A percentile compares a stretch with the other conserved stretches of the same genome.
Evolutionary conservation across 2,329 filamentous ascomycete species (phyloP).

Genomic region (Helminthosporium solani): DNA sequence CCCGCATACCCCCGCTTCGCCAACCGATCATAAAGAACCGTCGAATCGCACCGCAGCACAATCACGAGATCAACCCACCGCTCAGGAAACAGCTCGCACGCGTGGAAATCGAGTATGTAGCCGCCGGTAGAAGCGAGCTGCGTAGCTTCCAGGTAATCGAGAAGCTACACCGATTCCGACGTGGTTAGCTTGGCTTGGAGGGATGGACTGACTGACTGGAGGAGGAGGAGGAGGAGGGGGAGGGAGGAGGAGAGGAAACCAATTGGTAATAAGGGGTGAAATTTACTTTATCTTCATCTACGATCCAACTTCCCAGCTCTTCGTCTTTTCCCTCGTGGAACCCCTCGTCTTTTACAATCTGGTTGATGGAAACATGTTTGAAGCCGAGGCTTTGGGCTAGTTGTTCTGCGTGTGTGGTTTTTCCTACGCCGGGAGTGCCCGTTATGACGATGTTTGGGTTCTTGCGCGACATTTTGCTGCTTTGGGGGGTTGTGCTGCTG

Average conservation of each 20-base stretch:
- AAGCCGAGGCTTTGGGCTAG: conserved; percentile 75
- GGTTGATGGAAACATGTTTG: conserved; percentile 83
- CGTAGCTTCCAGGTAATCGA: conserved; percentile 86
- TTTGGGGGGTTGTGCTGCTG: too few relatives aligned
- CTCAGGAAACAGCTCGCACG: conserved; percentile 90
- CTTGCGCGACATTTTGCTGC: conserved; percentile 44
- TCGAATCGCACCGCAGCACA: conserved; percentile 80
- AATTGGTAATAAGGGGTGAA: neutral
- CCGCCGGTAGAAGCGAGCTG: conserved; percentile 67
- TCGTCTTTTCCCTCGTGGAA: conserved; percentile 90
- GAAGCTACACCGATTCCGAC: too few relatives aligned
- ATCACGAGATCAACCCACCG: conserved; percentile 95
- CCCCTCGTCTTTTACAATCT: conserved; percentile 82
- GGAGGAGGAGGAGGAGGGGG: neutral
- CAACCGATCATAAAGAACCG: conserved; percentile 80
- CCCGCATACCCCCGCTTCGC: conserved; percentile 76
- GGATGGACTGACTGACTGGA: too few relatives aligned
- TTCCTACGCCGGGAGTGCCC: conserved; percentile 92
- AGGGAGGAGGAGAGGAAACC: neutral
- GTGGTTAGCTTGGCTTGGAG: too few relatives aligned
- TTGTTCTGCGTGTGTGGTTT: conserved; percentile 86
- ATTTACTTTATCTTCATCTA: conserved; percentile 89
- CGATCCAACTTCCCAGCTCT: conserved; percentile 82
- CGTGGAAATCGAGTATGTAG: conserved; percentile 95
- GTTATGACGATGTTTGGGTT: conserved; percentile 90